These are phyloP conservation scores for Mytilinidion resinicola DNA, from an alignment of 495 filamentous ascomycete species.

Conservation along the genomic window DNA sequence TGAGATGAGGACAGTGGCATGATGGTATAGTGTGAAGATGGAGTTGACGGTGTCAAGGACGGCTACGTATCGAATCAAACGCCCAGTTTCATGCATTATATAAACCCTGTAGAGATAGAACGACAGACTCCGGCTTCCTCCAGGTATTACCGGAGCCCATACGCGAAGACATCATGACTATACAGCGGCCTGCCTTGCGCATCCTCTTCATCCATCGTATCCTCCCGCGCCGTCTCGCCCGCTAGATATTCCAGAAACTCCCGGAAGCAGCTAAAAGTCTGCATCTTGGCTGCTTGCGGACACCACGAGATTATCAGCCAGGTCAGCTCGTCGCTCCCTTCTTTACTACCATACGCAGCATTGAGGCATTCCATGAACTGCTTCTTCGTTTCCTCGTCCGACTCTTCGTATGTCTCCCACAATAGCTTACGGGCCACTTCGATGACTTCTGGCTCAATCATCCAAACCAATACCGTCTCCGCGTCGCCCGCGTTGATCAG, in stretches of 20 bases:
- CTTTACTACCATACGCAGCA: slow-evolving; percentile 12
- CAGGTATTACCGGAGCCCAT: slow-evolving; percentile 9
- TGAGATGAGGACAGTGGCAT: too few relatives aligned
- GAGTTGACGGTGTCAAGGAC: too few relatives aligned
- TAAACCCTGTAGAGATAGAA: too few relatives aligned
- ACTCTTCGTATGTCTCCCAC: slow-evolving; percentile 5
- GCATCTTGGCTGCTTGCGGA: slow-evolving; percentile 3
- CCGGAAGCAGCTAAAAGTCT: slow-evolving; percentile 5
- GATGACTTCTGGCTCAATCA: slow-evolving; percentile 14
- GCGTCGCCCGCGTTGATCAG: slow-evolving; percentile 17
- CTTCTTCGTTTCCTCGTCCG: slow-evolving; percentile 6
- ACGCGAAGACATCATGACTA: slow-evolving; percentile 23
- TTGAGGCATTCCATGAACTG: slow-evolving; percentile 5
- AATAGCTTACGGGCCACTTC: background rate
- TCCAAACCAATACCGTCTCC: slow-evolving; percentile 19
- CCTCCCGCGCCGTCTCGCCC: slow-evolving; percentile 19
- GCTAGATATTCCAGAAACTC: slow-evolving; percentile 19
- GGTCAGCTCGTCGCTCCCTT: background rate
- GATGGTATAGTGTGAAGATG: too few relatives aligned
- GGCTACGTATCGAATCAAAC: too few relatives aligned
- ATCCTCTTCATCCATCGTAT: slow-evolving; percentile 22
- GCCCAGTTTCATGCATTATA: too few relatives aligned
- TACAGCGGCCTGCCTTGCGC: slow-evolving; percentile 18
- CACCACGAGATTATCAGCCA: slow-evolving; percentile 18
- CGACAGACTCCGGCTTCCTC: too few relatives aligned